Conservation (phyloP, 352 stramenopile species). For the Phytophthora pinifolia region DNA sequence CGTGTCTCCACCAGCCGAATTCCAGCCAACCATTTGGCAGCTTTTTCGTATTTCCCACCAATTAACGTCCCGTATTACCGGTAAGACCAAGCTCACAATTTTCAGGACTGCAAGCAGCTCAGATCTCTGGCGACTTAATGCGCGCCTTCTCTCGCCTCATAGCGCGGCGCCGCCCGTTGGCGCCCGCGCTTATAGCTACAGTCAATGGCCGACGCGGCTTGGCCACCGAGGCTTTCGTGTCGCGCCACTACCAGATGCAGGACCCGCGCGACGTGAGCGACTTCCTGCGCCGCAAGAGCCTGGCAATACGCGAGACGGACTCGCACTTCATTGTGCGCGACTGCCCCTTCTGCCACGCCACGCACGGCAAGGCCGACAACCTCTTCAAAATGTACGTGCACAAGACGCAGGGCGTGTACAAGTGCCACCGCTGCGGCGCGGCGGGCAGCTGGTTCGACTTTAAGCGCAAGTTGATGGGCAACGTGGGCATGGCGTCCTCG, state of each 20-base stretch:
- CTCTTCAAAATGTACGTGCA: conserved; percentile 92
- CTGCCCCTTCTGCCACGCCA: conserved; percentile 88
- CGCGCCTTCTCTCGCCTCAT: conserved; percentile 21
- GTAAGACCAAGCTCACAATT: too few relatives aligned
- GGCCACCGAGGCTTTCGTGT: conserved; percentile 65
- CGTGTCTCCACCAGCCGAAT: conserved; percentile 28
- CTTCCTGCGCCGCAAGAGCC: conserved; percentile 76
- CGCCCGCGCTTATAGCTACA: conserved; percentile 2
- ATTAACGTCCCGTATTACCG: too few relatives aligned
- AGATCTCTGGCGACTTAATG: conserved; percentile 17
- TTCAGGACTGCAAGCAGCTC: conserved; percentile 4
- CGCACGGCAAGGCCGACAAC: conserved; percentile 81
- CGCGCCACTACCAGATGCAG: conserved; percentile 73
- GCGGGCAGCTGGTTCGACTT: conserved; percentile 91
- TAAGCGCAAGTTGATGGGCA: conserved; percentile 76
- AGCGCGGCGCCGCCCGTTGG: conserved; percentile 10
- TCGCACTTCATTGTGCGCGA: conserved; percentile 80
- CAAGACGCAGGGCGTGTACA: conserved; percentile 86
- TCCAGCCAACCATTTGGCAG: conserved; percentile 22
- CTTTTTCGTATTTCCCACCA: neutral
- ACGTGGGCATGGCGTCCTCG: conserved; percentile 48
- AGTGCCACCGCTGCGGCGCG: conserved; percentile 88
- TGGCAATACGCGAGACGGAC: conserved; percentile 65
- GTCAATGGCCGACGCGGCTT: conserved; percentile 11
- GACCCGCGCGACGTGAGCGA: conserved; percentile 63